Evolutionary conservation across 352 stramenopile species (phyloP), one percentile per base, ranked within the genome.

Genomic region (Thalassiosira livingstoniorum): DNA sequence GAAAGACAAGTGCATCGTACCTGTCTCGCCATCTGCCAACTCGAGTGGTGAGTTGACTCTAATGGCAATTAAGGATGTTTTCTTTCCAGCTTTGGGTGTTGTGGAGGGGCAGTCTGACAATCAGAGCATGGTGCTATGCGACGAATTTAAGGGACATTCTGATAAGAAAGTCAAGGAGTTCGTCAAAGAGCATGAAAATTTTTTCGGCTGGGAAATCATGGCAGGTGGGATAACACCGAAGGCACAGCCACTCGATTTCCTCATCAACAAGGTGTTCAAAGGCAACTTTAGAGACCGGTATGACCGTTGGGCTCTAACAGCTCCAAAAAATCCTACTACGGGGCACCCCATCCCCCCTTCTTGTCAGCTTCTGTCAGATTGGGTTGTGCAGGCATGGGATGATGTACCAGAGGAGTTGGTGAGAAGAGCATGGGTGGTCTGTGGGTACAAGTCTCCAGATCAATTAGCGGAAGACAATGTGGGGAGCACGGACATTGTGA

Each of bases 321-420:
- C 51, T 18, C 62, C 64, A 42, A 34, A 29, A n/a, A 53, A 73
- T 37, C 2, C 27, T 7, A 63, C 53, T 18, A 64, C 35, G 11
- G 69, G 42, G n/a, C 31, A 70, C 53, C 69, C 69, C 7, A 25
- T 47, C 2, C 13, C 69, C 7, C 43, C 70, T 55, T 74, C 62
- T 21, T 34, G 73, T 39, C 73, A 80, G 61, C 29, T 75, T 31
- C 39, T 73, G 18, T 25, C 55, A 0, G 25, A 65, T 15, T 80
- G 73, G 73, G 63, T 68, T 68, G 61, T 80, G 21, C 5, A 68
- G 35, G 73, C 73, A 54, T 80, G 73, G 73, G 62, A 80, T 2
- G n/a, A 67, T 32, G 45, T 80, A 2, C 64, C 73, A n/a, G 62
- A 80, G 47, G 73, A 80, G 32, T 34, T 80, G 5, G 18, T 80